phyloP scores from a whole-genome alignment of 768 basidiomycete species.

The Leccinum rimulosum region DNA sequence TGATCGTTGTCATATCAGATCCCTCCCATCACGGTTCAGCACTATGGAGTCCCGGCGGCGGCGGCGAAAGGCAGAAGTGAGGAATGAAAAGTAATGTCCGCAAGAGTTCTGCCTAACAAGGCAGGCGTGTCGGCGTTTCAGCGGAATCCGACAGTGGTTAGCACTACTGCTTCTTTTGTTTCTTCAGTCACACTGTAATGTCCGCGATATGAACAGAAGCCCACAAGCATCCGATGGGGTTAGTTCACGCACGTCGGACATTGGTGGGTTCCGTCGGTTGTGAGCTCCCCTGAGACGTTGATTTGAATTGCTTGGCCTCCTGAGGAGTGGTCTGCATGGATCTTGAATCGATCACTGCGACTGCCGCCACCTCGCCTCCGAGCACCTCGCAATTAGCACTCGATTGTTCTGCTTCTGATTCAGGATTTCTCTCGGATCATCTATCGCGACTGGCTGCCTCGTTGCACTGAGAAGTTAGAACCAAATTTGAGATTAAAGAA shows the following conservation, averaged over 20 bases:
- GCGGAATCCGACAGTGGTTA: background rate
- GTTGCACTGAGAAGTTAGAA: background rate
- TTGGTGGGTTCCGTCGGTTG: background rate
- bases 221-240: background rate
- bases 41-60: too few relatives aligned
- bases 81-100: background rate
- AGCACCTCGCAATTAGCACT: background rate
- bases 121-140: background rate
- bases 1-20: background rate
- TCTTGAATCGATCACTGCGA: background rate
- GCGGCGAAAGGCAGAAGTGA: background rate
- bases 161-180: background rate
- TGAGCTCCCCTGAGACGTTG: background rate
- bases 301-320: background rate
- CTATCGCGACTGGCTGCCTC: background rate
- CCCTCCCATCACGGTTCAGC: too few relatives aligned
- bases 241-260: background rate
- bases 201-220: background rate
- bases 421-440: background rate
- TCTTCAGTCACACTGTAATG: background rate
- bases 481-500: background rate
- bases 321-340: background rate
- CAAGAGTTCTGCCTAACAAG: background rate
- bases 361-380: background rate
- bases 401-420: background rate